These are phyloP conservation scores for Chlamydomonas sphaeroides DNA, from an alignment of 139 green algal species.

Conservation along the genomic window DNA sequence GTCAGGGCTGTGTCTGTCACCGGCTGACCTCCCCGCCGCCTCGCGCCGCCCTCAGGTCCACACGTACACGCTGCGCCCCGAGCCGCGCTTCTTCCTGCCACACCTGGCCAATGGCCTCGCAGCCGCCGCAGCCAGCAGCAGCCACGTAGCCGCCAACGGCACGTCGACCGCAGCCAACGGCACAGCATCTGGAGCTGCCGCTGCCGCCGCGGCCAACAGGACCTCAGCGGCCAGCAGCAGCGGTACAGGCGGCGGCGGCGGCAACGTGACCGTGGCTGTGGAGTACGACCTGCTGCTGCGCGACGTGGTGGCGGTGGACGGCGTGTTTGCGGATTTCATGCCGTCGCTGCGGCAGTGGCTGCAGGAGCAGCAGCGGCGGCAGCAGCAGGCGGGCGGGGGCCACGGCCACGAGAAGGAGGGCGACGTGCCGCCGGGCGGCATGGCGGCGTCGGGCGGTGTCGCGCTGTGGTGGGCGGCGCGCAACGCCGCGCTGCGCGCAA, in stretches of 20 bases:
- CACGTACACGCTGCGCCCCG: conserved; percentile 41
- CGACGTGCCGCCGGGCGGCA: too few relatives aligned
- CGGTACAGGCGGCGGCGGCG: too few relatives aligned
- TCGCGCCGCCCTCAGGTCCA: conserved; percentile 18
- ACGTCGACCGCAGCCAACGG: too few relatives aligned
- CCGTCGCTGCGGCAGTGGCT: background rate
- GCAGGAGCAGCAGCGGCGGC: background rate
- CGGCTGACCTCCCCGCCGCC: too few relatives aligned
- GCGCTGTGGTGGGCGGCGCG: too few relatives aligned
- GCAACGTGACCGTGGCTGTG: background rate
- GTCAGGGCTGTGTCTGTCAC: too few relatives aligned
- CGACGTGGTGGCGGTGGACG: background rate
- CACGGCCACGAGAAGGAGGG: too few relatives aligned
- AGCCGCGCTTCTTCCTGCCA: conserved; percentile 46
- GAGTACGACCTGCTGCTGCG: conserved; percentile 25
- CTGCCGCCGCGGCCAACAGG: background rate
- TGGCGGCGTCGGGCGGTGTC: too few relatives aligned
- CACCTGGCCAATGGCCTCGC: conserved; percentile 12
- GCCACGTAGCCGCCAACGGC: too few relatives aligned
- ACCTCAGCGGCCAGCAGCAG: background rate
- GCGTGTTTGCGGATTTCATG: conserved; percentile 22
- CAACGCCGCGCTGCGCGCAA: too few relatives aligned
- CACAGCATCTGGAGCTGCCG: too few relatives aligned
- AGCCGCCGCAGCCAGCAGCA: too few relatives aligned
- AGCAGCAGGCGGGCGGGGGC: background rate